These are phyloP conservation scores for Nelumbo lutea DNA, from an alignment of 164 flowering plant genomes.

Conservation along the genomic window DNA sequence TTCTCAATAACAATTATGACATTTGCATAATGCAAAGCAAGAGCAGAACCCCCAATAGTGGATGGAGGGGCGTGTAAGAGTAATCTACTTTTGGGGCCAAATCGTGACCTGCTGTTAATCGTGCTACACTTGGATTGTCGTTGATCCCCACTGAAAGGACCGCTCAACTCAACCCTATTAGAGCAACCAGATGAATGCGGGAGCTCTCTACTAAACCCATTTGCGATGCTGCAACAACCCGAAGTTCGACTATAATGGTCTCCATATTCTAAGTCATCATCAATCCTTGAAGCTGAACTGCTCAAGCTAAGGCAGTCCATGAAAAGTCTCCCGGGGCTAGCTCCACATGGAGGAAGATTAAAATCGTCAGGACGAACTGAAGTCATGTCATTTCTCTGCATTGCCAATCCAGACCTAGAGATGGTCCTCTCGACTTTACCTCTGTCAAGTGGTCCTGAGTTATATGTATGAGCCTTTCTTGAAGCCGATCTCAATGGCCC, in stretches of 20 bases:
- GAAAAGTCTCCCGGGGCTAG: slow-evolving; percentile 57
- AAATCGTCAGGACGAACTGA: slow-evolving; percentile 20
- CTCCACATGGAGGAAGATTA: slow-evolving; percentile 27
- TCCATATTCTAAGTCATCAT: too few relatives aligned
- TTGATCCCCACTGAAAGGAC: slow-evolving; percentile 23
- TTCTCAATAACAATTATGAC: slow-evolving; percentile 78
- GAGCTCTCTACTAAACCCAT: too few relatives aligned
- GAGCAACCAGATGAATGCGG: slow-evolving; percentile 12
- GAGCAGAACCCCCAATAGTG: slow-evolving; percentile 81
- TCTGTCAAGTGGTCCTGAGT: slow-evolving; percentile 35
- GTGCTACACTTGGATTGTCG: slow-evolving; percentile 17
- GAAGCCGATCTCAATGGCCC: slow-evolving; percentile 44
- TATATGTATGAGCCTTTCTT: slow-evolving; percentile 20
- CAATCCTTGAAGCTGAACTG: slow-evolving; percentile 7
- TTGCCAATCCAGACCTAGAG: slow-evolving; percentile 42
- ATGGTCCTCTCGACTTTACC: slow-evolving; percentile 13
- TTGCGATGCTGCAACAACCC: slow-evolving; percentile 19
- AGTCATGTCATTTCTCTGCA: slow-evolving; percentile 27
- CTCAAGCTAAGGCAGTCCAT: slow-evolving; percentile 27
- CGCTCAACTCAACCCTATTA: slow-evolving; percentile 20
- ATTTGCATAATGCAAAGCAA: slow-evolving; percentile 85
- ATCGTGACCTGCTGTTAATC: slow-evolving; percentile 15
- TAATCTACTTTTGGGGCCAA: slow-evolving; percentile 28
- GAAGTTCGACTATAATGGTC: too few relatives aligned
- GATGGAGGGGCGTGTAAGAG: slow-evolving; percentile 55